Conservation (phyloP, 177 flowering plant genomes). For the Vitis hybrid region DNA sequence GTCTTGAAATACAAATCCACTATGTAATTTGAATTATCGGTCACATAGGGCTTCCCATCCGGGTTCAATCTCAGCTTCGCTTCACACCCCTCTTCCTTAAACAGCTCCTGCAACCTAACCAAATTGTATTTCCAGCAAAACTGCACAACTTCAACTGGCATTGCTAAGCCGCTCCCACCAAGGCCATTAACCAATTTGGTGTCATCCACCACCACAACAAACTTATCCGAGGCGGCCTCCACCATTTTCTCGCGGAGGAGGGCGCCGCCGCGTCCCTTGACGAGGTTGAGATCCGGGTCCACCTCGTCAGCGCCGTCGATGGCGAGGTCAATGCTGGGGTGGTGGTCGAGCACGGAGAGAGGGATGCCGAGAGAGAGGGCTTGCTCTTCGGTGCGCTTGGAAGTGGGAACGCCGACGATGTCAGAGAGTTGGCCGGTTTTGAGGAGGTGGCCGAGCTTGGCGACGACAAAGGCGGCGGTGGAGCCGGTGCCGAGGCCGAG, state of each 20-base stretch:
- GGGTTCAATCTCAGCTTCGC: constrained; percentile 70
- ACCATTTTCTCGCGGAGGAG: constrained; percentile 61
- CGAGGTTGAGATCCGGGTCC: constrained; percentile 45
- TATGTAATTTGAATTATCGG: constrained; percentile 88
- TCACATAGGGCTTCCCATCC: constrained; percentile 83
- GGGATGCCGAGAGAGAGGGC: constrained; percentile 46
- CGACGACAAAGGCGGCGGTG: constrained; percentile 84
- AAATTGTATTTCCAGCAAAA: constrained; percentile 81
- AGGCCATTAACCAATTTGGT: constrained; percentile 47
- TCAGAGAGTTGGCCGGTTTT: constrained; percentile 35
- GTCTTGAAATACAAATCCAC: constrained; percentile 87
- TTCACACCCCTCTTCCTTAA: constrained; percentile 64
- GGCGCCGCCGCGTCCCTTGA: constrained; percentile 55
- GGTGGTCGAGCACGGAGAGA: constrained; percentile 27
- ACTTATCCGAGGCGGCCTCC: constrained; percentile 45
- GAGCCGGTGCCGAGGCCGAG: constrained; percentile 92
- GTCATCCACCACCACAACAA: constrained; percentile 55
- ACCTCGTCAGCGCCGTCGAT: constrained; percentile 71
- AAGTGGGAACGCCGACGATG: constrained; percentile 61
- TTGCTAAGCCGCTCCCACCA: constrained; percentile 64
- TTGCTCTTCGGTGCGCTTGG: constrained; percentile 49
- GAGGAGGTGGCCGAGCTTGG: constrained; percentile 61
- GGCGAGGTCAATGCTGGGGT: constrained; percentile 49
- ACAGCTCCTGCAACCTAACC: constrained; percentile 56
- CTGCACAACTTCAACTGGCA: constrained; percentile 85